phyloP scores from a whole-genome alignment of 2,329 filamentous ascomycete genomes.

The Penicillium digitatum region DNA sequence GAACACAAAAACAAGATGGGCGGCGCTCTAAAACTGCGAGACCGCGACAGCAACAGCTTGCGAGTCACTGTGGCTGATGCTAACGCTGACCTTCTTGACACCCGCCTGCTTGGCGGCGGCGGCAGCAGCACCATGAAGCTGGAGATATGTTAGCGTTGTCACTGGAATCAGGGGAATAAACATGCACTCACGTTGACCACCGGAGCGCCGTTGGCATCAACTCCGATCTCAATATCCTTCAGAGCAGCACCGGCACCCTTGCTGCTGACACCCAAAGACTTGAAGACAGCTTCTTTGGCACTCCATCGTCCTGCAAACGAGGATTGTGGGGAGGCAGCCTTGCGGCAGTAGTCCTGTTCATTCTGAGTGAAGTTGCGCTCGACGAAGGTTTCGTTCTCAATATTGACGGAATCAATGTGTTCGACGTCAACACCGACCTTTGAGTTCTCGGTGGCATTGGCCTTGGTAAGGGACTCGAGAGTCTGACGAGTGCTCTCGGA shows the following conservation, averaged over 20 bases:
- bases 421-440: conserved; percentile 95
- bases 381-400: conserved; percentile 89
- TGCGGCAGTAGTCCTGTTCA: conserved; percentile 83
- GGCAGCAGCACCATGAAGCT: conserved; percentile 85
- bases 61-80: conserved; percentile 90
- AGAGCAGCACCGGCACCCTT: conserved; percentile 84
- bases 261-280: conserved; percentile 82
- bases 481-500: conserved; percentile 66
- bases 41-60: conserved; percentile 95
- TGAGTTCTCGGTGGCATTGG: conserved; percentile 59
- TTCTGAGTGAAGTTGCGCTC: conserved; percentile 86
- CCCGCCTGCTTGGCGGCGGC: conserved; percentile 79
- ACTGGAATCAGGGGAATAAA: not conserved
- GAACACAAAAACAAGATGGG: conserved; percentile 11
- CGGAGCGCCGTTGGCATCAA: conserved; percentile 76
- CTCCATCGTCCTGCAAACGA: conserved; percentile 95
- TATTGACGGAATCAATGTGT: conserved; percentile 79
- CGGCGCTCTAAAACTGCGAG: conserved; percentile 59
- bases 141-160: conserved; percentile 23
- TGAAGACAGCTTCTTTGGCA: conserved; percentile 98
- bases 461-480: conserved; percentile 71
- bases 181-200: conserved; percentile 69
- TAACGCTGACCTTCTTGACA: conserved; percentile 83
- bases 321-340: conserved; percentile 73
- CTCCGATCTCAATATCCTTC: conserved; percentile 90